These are phyloP conservation scores for Arthrobotrys sphaeroides DNA, from an alignment of 2,329 filamentous ascomycete species.

Conservation along the genomic window DNA sequence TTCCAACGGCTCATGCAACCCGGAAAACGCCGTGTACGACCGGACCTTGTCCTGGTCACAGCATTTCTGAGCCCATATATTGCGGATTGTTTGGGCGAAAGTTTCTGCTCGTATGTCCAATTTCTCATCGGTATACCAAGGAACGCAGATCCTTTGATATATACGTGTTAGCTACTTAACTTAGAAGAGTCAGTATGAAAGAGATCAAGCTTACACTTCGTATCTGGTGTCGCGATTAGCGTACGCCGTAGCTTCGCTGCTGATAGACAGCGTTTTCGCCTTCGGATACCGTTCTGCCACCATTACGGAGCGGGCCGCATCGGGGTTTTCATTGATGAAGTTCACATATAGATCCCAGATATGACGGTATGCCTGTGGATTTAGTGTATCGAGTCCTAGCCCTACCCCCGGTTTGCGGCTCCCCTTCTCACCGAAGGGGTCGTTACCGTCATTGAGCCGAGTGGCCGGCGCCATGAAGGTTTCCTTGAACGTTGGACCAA, in stretches of 20 bases:
- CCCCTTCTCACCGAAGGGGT: conserved; percentile 34
- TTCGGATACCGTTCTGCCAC: conserved; percentile 31
- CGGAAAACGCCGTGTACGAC: conserved; percentile 28
- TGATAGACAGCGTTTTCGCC: conserved; percentile 10
- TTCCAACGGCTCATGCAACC: conserved; percentile 40
- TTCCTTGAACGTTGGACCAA: conserved; percentile 55
- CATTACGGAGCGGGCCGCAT: conserved; percentile 27
- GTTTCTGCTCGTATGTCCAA: conserved; percentile 36
- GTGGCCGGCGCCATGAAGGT: conserved; percentile 55
- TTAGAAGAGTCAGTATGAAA: not conserved
- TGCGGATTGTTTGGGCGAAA: conserved; percentile 19
- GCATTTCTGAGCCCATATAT: conserved; percentile 41
- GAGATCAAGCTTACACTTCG: conserved; percentile 19
- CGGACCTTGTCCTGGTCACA: conserved; percentile 8
- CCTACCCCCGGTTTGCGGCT: conserved; percentile 38
- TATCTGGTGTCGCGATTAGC: conserved; percentile 38
- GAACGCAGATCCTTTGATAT: conserved; percentile 20
- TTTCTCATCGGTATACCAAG: conserved; percentile 33
- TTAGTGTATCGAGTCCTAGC: conserved; percentile 20
- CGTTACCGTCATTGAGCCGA: conserved; percentile 50
- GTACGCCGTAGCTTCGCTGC: not conserved
- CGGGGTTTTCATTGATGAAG: conserved; percentile 38
- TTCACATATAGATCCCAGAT: conserved; percentile 36
- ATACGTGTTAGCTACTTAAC: not conserved
- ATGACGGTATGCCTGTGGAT: conserved; percentile 26